phyloP scores from a whole-genome alignment of 2,329 filamentous ascomycete species.

The Sporothrix brunneoviolacea region DNA sequence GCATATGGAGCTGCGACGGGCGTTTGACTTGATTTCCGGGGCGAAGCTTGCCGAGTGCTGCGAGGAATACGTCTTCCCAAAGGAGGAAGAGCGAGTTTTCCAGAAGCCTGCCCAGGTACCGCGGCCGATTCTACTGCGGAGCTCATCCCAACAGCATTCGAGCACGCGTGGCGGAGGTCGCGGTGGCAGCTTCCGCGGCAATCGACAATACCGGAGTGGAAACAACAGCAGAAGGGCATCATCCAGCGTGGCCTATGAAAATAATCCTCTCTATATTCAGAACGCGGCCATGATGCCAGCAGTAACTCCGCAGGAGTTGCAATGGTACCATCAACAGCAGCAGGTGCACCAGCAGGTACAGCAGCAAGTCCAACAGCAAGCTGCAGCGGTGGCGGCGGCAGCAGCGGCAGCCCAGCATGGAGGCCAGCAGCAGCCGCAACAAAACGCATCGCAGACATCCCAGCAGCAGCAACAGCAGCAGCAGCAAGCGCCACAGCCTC shows the following conservation, averaged over 20 bases:
- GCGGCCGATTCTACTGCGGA: slow-evolving; percentile 51
- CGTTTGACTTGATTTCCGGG: slow-evolving; percentile 74
- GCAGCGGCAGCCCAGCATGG: slow-evolving; percentile 16
- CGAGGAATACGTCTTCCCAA: slow-evolving; percentile 80
- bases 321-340: slow-evolving; percentile 42
- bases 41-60: slow-evolving; percentile 78
- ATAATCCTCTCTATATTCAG: slow-evolving; percentile 36
- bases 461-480: slow-evolving; percentile 31
- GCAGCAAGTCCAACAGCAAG: slow-evolving; percentile 37
- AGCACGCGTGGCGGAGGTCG: slow-evolving; percentile 40
- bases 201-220: slow-evolving; percentile 39
- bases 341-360: slow-evolving; percentile 18
- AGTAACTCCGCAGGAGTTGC: slow-evolving; percentile 39
- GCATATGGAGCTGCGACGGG: slow-evolving; percentile 80
- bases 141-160: slow-evolving; percentile 53
- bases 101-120: slow-evolving; percentile 50
- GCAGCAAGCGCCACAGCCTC: slow-evolving; percentile 33
- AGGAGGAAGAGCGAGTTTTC: slow-evolving; percentile 64
- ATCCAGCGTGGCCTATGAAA: slow-evolving; percentile 47
- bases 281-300: slow-evolving; percentile 33
- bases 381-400: slow-evolving; percentile 35
- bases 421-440: slow-evolving; percentile 32
- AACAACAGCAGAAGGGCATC: slow-evolving; percentile 46
- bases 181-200: slow-evolving; percentile 42
- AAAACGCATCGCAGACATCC: slow-evolving; percentile 34